Percentiles rank a stretch among this genome's conserved stretches.
Evolutionary conservation across 805 yeast species (phyloP).

Genomic region (Nakazawaea ishiwadae): DNA sequence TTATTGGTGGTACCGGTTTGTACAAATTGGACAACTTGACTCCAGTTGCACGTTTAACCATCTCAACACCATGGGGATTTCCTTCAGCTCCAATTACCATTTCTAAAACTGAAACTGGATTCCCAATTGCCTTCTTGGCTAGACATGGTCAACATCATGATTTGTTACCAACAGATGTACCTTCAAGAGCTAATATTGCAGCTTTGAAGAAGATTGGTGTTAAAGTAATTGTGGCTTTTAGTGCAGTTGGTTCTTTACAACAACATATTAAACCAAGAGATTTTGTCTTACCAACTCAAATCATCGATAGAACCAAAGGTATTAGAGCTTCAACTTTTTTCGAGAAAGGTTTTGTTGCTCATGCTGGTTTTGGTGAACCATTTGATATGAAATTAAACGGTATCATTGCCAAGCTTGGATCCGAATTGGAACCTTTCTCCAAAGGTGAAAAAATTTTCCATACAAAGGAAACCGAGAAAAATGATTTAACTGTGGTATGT

Average conservation of each 20-base stretch:
- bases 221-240: conserved; percentile 82
- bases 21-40: conserved; percentile 78
- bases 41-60: conserved; percentile 78
- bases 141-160: conserved; percentile 94
- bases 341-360: conserved; percentile 92
- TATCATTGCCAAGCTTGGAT: conserved; percentile 52
- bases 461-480: conserved; percentile 58
- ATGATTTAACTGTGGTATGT: conserved; percentile 82
- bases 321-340: conserved; percentile 86
- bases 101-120: conserved; percentile 69
- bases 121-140: conserved; percentile 89
- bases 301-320: conserved; percentile 96
- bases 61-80: conserved; percentile 95
- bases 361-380: conserved; percentile 96
- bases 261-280: conserved; percentile 89
- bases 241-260: conserved; percentile 94
- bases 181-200: conserved; percentile 91
- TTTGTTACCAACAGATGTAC: conserved; percentile 86
- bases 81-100: conserved; percentile 94
- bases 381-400: conserved; percentile 73
- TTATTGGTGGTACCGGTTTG: conserved; percentile 98
- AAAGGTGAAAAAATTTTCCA: conserved; percentile 49
- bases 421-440: conserved; percentile 42
- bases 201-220: conserved; percentile 88
- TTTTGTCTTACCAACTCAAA: conserved; percentile 93